Percentiles rank a stretch among this genome's conserved stretches.
Evolutionary conservation across 2,329 filamentous ascomycete genomes (phyloP).

Genomic region (Magnaporthiopsis incrustans): DNA sequence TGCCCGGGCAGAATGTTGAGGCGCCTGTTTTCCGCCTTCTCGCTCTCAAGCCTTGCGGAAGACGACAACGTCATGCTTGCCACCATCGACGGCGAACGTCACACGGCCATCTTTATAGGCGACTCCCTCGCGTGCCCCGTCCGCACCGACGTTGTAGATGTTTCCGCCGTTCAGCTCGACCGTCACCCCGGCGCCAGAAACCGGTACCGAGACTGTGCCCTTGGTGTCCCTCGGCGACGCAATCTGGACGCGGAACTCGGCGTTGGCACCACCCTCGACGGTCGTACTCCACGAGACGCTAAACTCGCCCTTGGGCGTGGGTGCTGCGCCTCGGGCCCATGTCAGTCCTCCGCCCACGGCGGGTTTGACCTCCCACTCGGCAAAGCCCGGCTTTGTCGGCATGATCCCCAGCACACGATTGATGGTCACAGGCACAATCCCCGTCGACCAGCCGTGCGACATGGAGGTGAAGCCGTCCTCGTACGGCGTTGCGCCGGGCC

Average conservation of each 20-base stretch:
- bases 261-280: background rate
- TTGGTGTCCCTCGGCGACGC: constrained; percentile 21
- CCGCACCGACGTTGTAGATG: constrained; percentile 19
- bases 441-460: constrained; percentile 44
- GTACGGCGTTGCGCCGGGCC: constrained; percentile 31
- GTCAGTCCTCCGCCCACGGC: constrained; percentile 23
- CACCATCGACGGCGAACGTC: constrained; percentile 10
- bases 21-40: too few species aligned
- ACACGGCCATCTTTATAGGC: constrained; percentile 16
- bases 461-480: constrained; percentile 38
- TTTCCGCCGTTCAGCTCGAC: constrained; percentile 15
- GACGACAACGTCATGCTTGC: constrained; percentile 7
- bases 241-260: constrained; percentile 21
- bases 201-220: constrained; percentile 20
- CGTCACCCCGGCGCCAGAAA: constrained; percentile 8
- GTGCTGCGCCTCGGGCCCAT: constrained; percentile 36
- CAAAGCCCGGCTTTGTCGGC: constrained; percentile 35
- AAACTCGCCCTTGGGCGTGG: constrained; percentile 31
- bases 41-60: too few species aligned
- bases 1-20: too few species aligned
- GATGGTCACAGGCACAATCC: constrained; percentile 37
- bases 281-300: constrained; percentile 27
- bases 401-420: constrained; percentile 38
- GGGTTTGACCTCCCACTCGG: constrained; percentile 31
- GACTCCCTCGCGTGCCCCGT: constrained; percentile 25